These are phyloP conservation scores for Vitis hybrid DNA, from an alignment of 177 flowering plant species.

Conservation along the genomic window DNA sequence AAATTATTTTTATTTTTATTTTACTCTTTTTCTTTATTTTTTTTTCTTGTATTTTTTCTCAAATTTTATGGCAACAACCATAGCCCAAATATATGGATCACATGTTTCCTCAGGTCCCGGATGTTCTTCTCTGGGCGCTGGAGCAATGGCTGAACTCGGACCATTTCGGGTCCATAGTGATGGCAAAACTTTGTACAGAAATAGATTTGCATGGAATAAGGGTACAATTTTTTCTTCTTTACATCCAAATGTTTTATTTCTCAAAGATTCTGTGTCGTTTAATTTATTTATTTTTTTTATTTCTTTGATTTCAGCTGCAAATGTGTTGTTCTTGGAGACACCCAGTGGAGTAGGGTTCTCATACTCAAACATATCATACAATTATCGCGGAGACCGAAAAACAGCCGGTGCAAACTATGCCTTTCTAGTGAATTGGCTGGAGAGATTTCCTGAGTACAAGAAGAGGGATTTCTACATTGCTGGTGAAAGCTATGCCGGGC, in stretches of 20 bases:
- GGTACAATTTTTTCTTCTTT: conserved; percentile 4
- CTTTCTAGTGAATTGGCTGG: conserved; percentile 27
- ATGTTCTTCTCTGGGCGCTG: conserved; percentile 20
- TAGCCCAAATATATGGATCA: too few species aligned
- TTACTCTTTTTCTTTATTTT: too few species aligned
- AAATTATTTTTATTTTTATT: too few species aligned
- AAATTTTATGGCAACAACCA: too few species aligned
- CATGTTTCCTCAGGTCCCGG: conserved; percentile 18
- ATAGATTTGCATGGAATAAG: conserved; percentile 22
- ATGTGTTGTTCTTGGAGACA: conserved; percentile 21
- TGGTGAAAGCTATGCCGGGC: conserved; percentile 37
- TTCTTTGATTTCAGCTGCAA: conserved; percentile 16
- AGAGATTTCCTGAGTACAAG: conserved; percentile 33
- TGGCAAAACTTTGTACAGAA: conserved; percentile 20
- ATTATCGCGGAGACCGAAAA: conserved; percentile 15
- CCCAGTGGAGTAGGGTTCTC: conserved; percentile 31
- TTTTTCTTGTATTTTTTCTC: too few species aligned
- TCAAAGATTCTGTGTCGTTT: background rate
- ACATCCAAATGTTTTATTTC: background rate
- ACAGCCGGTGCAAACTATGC: conserved; percentile 12
- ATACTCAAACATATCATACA: conserved; percentile 20
- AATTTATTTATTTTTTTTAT: background rate
- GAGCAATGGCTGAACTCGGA: conserved; percentile 23
- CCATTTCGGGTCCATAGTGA: conserved; percentile 23
- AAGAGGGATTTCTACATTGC: conserved; percentile 26